Base-by-base conservation (phyloP, 495 filamentous ascomycete species). In the Xanthoparmelia taractica region DNA sequence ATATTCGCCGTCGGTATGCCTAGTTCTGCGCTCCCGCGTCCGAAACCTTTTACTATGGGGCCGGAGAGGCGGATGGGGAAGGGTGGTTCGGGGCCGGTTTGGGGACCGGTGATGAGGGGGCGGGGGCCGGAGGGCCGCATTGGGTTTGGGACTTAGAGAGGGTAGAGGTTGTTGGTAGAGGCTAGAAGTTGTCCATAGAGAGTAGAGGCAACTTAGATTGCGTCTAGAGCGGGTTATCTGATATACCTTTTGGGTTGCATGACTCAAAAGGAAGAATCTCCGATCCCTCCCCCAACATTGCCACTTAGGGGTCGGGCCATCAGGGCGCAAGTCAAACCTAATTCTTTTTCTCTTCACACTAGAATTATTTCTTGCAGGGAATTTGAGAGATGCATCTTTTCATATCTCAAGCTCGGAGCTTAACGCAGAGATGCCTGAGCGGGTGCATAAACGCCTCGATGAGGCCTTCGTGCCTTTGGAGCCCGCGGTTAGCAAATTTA, bases 1-100 rank as follows among this genome's bases (percentile, higher is more conserved):
- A 98, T 92, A 77, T 98, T 98, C 69, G 94, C 94, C 0, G 94
- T 98, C 4, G 94, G 94, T 74, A 97, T 97, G 61, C 93, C 91
- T 63, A 98, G 86, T 81, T 90, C 61, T 12, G 61, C 93, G 72
- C 87, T 92, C 48, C 94, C 94, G 50, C 94, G 86, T 23, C 94
- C 94, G 75, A 97, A 97, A 45, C 94, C 94, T 72, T 88, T 86
- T 69, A 97, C 90, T 20, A 98, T 91, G 56, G 84, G 81, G 10
- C 94, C 94, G 47, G 84, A 84, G 71, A 97, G 82, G 56, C 78
- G 83, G 65, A 96, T 78, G 0, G 94, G 94, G 75, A 85, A 97
- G 0, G 94, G 93, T 18, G 83, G 60, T 63, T 80, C 74, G 15
- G 94, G 93, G 18, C 91, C 91, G 20, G 72, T 67, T 29, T 86